Percentiles rank a stretch among this genome's conserved stretches.
phyloP scores from a whole-genome alignment of 495 filamentous ascomycete genomes.

The Penicillium verhagenii region DNA sequence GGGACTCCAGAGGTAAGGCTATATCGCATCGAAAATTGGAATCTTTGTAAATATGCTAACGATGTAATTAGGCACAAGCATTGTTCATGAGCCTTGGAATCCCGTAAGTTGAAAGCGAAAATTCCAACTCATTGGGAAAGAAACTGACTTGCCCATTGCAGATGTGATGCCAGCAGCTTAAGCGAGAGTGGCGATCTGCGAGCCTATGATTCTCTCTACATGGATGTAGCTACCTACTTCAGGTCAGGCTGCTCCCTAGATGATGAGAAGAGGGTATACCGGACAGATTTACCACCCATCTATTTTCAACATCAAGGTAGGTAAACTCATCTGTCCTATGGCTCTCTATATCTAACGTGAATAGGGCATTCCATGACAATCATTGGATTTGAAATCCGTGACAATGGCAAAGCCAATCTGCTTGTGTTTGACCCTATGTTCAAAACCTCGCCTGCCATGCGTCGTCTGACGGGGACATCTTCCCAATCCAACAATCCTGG shows the following conservation, averaged over 20 bases:
- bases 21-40: neutral
- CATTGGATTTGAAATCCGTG: conserved; percentile 73
- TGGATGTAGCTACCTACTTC: conserved; percentile 75
- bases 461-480: conserved; percentile 48
- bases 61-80: conserved; percentile 64
- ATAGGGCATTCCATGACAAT: conserved; percentile 90
- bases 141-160: conserved; percentile 17
- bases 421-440: conserved; percentile 91
- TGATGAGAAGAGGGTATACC: conserved; percentile 52
- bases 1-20: conserved; percentile 80
- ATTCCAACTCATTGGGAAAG: neutral
- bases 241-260: conserved; percentile 41
- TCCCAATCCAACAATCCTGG: conserved; percentile 49
- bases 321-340: neutral
- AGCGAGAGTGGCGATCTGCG: conserved; percentile 34
- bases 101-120: conserved; percentile 44
- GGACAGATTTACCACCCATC: conserved; percentile 73
- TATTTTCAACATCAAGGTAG: conserved; percentile 85
- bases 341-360: neutral
- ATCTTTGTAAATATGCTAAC: conserved; percentile 8
- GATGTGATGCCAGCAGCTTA: conserved; percentile 55
- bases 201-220: conserved; percentile 58
- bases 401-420: conserved; percentile 65
- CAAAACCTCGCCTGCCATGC: conserved; percentile 63
- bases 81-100: conserved; percentile 70